Conservation (phyloP, 2,329 filamentous ascomycete species). For the Tolypocladium paradoxum region DNA sequence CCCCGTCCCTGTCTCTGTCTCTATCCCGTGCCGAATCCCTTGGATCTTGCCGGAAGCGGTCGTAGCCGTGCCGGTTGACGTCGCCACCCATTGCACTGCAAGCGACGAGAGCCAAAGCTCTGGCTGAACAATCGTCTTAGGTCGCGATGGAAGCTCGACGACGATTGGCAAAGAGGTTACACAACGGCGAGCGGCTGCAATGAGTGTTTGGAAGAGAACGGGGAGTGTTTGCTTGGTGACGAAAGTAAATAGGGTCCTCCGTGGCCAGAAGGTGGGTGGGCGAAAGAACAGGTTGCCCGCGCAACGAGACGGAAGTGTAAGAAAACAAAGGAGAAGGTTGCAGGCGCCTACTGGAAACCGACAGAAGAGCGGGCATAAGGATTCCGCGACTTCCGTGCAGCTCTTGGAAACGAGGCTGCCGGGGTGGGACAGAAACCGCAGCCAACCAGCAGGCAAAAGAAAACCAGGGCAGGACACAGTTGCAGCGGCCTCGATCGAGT, state of each 20-base stretch:
- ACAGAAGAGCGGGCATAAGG: too few species aligned
- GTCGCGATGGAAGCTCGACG: neutral
- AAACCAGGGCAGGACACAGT: too few species aligned
- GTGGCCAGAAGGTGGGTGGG: neutral
- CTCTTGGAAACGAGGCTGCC: too few species aligned
- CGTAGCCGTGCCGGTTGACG: neutral
- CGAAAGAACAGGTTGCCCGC: neutral
- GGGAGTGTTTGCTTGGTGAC: neutral
- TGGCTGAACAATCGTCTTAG: neutral
- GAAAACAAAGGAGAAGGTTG: neutral
- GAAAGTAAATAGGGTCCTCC: neutral
- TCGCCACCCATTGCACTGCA: neutral
- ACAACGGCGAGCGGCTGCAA: neutral
- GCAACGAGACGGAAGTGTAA: neutral
- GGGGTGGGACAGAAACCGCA: too few species aligned
- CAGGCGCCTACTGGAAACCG: neutral
- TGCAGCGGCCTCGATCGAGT: too few species aligned
- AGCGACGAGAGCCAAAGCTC: neutral
- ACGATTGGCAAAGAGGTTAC: neutral
- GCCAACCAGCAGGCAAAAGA: too few species aligned
- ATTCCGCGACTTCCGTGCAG: too few species aligned
- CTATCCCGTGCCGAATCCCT: neutral
- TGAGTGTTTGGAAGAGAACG: neutral
- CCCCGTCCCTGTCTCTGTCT: neutral
- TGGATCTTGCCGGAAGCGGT: neutral